Base-by-base conservation (phyloP, 495 filamentous ascomycete genomes). In the Evernia prunastri region DNA sequence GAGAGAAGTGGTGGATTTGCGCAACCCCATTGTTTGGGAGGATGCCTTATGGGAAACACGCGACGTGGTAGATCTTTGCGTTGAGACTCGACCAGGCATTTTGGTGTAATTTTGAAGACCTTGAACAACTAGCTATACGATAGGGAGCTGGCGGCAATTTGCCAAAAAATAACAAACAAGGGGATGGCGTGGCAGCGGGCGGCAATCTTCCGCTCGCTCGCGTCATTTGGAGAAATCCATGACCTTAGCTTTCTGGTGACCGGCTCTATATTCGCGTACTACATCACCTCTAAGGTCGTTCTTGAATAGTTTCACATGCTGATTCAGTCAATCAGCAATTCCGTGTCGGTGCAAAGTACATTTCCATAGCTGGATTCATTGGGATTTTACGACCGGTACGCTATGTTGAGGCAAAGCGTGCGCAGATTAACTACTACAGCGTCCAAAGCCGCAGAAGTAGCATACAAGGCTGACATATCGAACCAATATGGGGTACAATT, bases 11-110 rank as follows among this genome's bases (percentile, higher is more conserved):
- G 82, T 80, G 29, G 84, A 81, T 59, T 74, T 70, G 60, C 78
- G 81, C 49, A 76, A 72, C 60, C 73, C 76, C 23, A 82, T 72
- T 35, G 79, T 82, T 67, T 82, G 80, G 59, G 74, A 73, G 20
- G 86, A 87, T 31, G 80, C 75, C 72, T 85, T 86, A 69, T 81
- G 80, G 35, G 80, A 78, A 35, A 74, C 78, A 56, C 75, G 73
- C 25, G 84, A 82, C 25, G 79, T 74, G 35, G 81, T 77, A 51
- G 83, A 82, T 4, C 78, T 77, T 67, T 85, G 81, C 71, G 82
- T 73, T 64, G 84, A 80, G 60, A 80, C 79, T 78, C 86, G 79
- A 68, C 79, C 79, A 58, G 86, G 87, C 86, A 88, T 89, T 56
- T 56, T 78, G 73, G 47, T 10, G 37, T 5, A 5, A 5, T 6